Evolutionary conservation across 1,284 basidiomycete species (phyloP).

Genomic region (Phellopilus nigrolimitatus): DNA sequence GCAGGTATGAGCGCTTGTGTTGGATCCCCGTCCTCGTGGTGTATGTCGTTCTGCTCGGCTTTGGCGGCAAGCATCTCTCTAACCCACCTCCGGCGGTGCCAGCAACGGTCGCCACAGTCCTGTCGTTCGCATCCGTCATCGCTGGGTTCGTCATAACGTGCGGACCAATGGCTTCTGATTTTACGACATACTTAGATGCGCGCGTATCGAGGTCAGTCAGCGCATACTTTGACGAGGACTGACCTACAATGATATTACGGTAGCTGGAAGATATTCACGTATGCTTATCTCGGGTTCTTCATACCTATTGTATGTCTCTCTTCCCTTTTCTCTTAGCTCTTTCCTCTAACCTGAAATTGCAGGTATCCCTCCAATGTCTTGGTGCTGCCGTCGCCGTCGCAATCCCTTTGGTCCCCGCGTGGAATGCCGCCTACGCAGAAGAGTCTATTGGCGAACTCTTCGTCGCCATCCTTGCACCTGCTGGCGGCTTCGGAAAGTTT

Average conservation of each 20-base stretch:
- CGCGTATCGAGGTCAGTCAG: constrained; percentile 49
- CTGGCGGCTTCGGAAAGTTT: constrained; percentile 79
- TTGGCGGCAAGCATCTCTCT: constrained; percentile 64
- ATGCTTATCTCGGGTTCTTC: constrained; percentile 71
- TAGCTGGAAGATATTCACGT: constrained; percentile 67
- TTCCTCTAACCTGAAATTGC: neutral
- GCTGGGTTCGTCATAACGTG: constrained; percentile 75
- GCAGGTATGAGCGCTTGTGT: constrained; percentile 67
- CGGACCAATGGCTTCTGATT: constrained; percentile 65
- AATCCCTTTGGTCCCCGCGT: constrained; percentile 56
- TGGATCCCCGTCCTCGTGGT: constrained; percentile 79
- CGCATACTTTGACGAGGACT: neutral
- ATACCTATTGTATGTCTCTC: constrained; percentile 53
- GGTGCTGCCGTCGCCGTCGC: constrained; percentile 69
- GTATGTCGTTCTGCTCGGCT: constrained; percentile 70
- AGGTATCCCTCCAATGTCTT: constrained; percentile 64
- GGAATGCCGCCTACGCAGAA: constrained; percentile 58
- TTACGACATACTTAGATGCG: constrained; percentile 60
- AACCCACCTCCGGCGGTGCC: constrained; percentile 40
- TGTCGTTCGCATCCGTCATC: constrained; percentile 64
- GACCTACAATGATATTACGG: neutral
- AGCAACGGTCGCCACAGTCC: constrained; percentile 46
- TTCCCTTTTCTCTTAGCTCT: neutral
- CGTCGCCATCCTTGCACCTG: constrained; percentile 66
- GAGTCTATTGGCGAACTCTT: constrained; percentile 72